These are phyloP conservation scores for Trichosporon sp. DNA, from an alignment of 1,284 basidiomycete genomes.

Conservation along the genomic window DNA sequence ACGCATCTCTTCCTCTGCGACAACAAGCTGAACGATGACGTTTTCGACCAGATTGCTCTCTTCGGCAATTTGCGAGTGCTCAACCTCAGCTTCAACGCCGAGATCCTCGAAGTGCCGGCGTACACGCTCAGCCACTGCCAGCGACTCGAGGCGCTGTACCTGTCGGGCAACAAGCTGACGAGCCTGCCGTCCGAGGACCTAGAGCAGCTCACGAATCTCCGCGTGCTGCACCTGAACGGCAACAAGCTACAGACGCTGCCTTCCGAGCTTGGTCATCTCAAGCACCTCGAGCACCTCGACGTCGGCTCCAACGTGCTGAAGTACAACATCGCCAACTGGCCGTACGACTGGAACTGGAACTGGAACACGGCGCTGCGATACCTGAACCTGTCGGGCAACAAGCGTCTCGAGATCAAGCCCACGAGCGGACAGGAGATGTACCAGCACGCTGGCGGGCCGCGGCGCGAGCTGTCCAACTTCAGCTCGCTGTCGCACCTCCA, in stretches of 20 bases:
- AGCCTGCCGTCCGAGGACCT: slow-evolving; percentile 87
- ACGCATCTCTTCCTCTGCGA: slow-evolving; percentile 79
- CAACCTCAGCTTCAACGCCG: slow-evolving; percentile 92
- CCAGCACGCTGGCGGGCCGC: slow-evolving; percentile 20
- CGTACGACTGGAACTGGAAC: slow-evolving; percentile 99
- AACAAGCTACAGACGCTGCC: slow-evolving; percentile 93
- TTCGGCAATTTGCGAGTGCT: slow-evolving; percentile 77
- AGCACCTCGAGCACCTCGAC: slow-evolving; percentile 79
- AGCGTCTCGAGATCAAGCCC: slow-evolving; percentile 82
- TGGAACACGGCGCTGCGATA: slow-evolving; percentile 92
- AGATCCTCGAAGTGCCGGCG: slow-evolving; percentile 80
- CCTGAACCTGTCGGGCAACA: slow-evolving; percentile 84
- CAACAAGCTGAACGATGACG: slow-evolving; percentile 83
- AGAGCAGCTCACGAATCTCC: slow-evolving; percentile 67
- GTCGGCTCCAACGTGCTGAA: slow-evolving; percentile 93
- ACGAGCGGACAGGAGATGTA: slow-evolving; percentile 59
- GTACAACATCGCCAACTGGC: slow-evolving; percentile 98
- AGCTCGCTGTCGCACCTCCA: slow-evolving; percentile 78
- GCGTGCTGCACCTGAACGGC: slow-evolving; percentile 85
- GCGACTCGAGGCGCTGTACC: slow-evolving; percentile 79
- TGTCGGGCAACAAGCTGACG: slow-evolving; percentile 90
- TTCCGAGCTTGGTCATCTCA: slow-evolving; percentile 82
- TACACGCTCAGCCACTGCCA: slow-evolving; percentile 72
- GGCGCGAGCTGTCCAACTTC: slow-evolving; percentile 75
- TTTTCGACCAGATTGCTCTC: slow-evolving; percentile 72